These are phyloP conservation scores for Abrus pulchellus DNA, from an alignment of 306 rosid genomes.

Conservation along the genomic window DNA sequence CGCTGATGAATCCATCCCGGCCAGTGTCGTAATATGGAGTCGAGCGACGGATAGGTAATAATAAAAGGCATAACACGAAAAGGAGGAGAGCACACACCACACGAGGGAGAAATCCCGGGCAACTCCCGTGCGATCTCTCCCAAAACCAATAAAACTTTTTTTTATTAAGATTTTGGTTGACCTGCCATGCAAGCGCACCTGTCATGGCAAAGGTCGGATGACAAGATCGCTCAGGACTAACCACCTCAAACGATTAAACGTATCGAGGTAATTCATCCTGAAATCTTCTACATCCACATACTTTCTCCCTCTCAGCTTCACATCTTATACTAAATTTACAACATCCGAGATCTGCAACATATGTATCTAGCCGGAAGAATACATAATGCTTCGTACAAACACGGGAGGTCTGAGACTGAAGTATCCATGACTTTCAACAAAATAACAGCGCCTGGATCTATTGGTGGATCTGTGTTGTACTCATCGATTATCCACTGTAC, in stretches of 20 bases:
- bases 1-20: constrained; percentile 17
- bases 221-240: constrained; percentile 60
- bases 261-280: constrained; percentile 39
- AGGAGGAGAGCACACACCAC: constrained; percentile 59
- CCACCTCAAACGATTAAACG: constrained; percentile 22
- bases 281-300: constrained; percentile 65
- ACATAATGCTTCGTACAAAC: not conserved
- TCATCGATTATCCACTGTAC: not conserved
- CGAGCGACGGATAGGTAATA: not conserved
- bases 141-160: constrained; percentile 56
- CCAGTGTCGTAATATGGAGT: constrained; percentile 21
- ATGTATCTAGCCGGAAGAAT: not conserved
- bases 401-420: not conserved
- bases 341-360: constrained; percentile 4
- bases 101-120: constrained; percentile 74
- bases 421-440: no score
- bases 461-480: not conserved
- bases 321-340: constrained; percentile 31
- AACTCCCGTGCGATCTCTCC: constrained; percentile 86
- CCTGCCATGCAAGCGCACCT: constrained; percentile 99
- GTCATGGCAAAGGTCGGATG: constrained; percentile 98
- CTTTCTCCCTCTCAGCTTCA: not conserved
- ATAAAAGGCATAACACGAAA: constrained; percentile 45
- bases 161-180: constrained; percentile 68
- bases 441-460: not conserved